phyloP scores from a whole-genome alignment of 495 filamentous ascomycete species.

The Penicillium roqueforti region DNA sequence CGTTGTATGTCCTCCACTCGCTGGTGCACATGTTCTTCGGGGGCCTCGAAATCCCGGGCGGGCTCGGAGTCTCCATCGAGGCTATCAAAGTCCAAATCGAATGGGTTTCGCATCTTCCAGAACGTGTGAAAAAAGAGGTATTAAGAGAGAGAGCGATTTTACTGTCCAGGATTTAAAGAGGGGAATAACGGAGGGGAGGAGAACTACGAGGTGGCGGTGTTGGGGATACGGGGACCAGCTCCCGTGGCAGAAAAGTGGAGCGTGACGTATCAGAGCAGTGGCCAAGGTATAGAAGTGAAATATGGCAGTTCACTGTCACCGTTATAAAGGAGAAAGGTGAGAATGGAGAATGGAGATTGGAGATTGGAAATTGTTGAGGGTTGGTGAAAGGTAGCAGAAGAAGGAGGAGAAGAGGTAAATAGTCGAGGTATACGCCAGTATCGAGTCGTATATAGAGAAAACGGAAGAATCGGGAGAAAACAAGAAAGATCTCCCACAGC shows the following conservation, averaged over 20 bases:
- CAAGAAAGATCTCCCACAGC: constrained; percentile 2
- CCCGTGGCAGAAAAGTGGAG: constrained; percentile 23
- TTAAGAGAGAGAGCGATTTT: constrained; percentile 11
- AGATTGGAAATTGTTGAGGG: no score
- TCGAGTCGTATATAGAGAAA: no score
- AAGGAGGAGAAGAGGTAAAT: no score
- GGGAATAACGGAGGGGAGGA: constrained; percentile 10
- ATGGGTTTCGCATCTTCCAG: constrained; percentile 38
- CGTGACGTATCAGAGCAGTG: constrained; percentile 32
- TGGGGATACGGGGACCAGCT: constrained; percentile 14
- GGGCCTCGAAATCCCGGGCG: constrained; percentile 22
- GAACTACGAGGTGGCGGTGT: constrained; percentile 19
- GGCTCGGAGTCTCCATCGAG: constrained; percentile 33
- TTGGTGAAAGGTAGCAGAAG: no score
- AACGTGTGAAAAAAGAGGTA: constrained; percentile 9
- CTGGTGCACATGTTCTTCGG: constrained; percentile 1
- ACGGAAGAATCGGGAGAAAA: constrained; percentile 2
- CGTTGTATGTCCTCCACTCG: constrained; percentile 5
- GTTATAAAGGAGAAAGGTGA: not conserved
- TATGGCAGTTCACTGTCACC: not conserved
- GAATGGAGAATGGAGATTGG: no score
- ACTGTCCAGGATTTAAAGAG: constrained; percentile 15
- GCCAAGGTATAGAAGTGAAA: not conserved
- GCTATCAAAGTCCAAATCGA: constrained; percentile 37
- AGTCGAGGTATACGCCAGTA: no score